Evolutionary conservation across 495 filamentous ascomycete species (phyloP), one percentile per base, ranked within the genome.

Genomic region (Lepraria neglecta): DNA sequence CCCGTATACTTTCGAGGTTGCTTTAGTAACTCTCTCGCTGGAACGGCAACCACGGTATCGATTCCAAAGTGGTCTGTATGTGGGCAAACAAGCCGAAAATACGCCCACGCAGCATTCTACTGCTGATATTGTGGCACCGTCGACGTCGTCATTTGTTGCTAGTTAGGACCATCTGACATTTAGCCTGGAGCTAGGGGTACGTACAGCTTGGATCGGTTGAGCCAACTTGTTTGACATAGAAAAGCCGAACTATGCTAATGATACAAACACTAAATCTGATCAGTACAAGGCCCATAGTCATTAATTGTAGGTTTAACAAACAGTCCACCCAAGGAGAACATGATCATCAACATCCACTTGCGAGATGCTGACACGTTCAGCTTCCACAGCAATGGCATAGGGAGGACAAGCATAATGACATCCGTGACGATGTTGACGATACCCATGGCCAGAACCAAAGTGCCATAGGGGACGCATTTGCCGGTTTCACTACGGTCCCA

Each of bases 401-500:
- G 70, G 54, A 70, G 58, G 15, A 69, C 56, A 47, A 72, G 68
- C n/a, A 72, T 43, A 4, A 59, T 61, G 12, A 72, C 40, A 55
- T 70, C 65, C 31, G 65, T 68, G 19, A 64, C 61, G 5, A 47
- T 47, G 28, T 58, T 58, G 28, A 58, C 7, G 17, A 46, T 12
- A 14, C 40, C 27, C 27, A 19, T 12, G 30, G 56, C 19, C 3
- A 42, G 31, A 7, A 58, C 15, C 14, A 58, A n/a, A n/a, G 17
- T 5, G 43, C 43, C 42, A 58, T 44, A 33, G 11, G 17, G 0
- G 33, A 35, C 12, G 56, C 56, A 58, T 43, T 30, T 30, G 12
- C 6, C 33, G 9, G 4, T 58, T 24, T 19, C 31, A 6, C 19
- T 30, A 21, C 35, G 28, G 19, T 47, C 19, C 56, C 43, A 58